phyloP scores from a whole-genome alignment of 345 rosid genomes.

The Salix purpurea region DNA sequence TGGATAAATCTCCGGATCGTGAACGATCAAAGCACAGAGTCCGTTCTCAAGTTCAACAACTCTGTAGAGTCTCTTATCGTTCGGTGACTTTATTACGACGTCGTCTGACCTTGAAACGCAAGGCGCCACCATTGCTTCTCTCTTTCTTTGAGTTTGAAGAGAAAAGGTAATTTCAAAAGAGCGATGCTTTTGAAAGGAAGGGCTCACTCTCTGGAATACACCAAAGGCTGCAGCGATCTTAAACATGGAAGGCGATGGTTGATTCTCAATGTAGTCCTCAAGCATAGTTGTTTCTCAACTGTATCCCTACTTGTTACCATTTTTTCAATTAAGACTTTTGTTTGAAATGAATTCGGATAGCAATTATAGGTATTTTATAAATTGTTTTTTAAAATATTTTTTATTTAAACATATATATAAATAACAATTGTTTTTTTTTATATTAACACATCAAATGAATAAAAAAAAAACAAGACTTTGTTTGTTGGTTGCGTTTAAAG shows the following conservation, averaged over 20 bases:
- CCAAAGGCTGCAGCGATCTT: background rate
- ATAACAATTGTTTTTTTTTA: no score
- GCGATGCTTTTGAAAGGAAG: background rate
- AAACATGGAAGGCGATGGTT: background rate
- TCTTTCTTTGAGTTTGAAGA: background rate
- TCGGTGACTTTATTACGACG: constrained; percentile 75
- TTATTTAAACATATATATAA: no score
- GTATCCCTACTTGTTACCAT: background rate
- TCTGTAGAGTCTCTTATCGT: constrained; percentile 73
- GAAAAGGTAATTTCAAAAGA: background rate
- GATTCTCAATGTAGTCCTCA: background rate
- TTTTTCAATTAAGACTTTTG: background rate
- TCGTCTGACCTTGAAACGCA: constrained; percentile 32
- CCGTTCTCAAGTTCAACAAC: constrained; percentile 65
- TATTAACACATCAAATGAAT: no score
- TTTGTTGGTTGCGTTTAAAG: no score
- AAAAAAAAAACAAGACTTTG: no score
- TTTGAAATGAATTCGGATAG: background rate
- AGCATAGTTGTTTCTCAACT: background rate
- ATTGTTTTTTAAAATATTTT: no score
- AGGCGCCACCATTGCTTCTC: background rate
- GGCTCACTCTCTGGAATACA: background rate
- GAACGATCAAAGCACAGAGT: constrained; percentile 76
- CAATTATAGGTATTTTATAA: no score
- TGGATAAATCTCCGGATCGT: constrained; percentile 86